Evolutionary conservation across 345 rosid species (phyloP).

Genomic region (Bretschneidera sinensis): DNA sequence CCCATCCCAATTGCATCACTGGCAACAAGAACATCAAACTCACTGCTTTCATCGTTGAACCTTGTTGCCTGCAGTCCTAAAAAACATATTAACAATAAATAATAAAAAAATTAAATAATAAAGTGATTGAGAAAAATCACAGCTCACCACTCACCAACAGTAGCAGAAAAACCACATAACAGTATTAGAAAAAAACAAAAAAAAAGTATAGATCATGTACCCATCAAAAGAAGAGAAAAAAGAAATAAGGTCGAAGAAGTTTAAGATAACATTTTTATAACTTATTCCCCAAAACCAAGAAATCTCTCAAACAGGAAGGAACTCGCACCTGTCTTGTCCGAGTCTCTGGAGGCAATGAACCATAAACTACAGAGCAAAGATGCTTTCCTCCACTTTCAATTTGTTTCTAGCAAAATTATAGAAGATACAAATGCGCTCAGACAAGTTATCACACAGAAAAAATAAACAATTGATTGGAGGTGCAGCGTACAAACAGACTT

Average conservation of each 20-base stretch:
- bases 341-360: constrained; percentile 89
- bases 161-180: neutral
- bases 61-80: constrained; percentile 72
- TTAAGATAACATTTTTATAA: neutral
- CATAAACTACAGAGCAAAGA: constrained; percentile 94
- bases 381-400: constrained; percentile 63
- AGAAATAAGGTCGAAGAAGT: neutral
- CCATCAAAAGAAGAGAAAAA: neutral
- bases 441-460: neutral
- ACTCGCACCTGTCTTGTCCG: constrained; percentile 81
- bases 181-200: neutral
- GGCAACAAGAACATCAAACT: constrained; percentile 94
- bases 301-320: constrained; percentile 14
- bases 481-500: neutral
- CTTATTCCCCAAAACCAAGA: too few relatives aligned
- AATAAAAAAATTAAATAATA: constrained; percentile 1
- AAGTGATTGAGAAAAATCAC: neutral
- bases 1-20: constrained; percentile 99
- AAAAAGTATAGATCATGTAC: neutral
- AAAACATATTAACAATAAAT: constrained; percentile 18
- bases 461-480: neutral
- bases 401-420: constrained; percentile 36
- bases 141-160: neutral
- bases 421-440: constrained; percentile 5
- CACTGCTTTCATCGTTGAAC: constrained; percentile 79